Conservation (phyloP, 306 rosid species). For the Geum urbanum region DNA sequence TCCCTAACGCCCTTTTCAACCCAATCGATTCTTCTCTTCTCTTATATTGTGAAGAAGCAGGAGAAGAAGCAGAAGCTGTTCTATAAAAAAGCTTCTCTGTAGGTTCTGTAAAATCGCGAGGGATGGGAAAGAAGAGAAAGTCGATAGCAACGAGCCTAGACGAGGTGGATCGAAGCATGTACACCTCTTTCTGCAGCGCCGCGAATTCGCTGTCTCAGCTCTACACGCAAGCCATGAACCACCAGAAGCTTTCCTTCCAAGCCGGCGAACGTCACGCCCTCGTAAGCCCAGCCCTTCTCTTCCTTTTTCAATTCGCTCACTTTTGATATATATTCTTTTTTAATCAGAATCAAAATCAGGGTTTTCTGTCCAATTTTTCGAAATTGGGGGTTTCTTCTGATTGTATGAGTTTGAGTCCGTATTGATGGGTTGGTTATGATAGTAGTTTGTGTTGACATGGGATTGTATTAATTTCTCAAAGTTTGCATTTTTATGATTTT, state of each 20-base stretch:
- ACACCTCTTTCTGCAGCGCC: constrained; percentile 87
- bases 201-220: constrained; percentile 95
- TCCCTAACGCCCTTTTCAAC: neutral
- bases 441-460: neutral
- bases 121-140: constrained; percentile 55
- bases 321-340: neutral
- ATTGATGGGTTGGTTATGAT: neutral
- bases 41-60: too few species aligned
- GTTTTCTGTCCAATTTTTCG: neutral
- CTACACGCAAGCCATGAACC: constrained; percentile 83
- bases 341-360: neutral
- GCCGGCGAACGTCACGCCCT: constrained; percentile 94
- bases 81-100: too few species aligned
- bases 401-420: neutral
- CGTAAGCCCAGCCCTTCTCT: constrained; percentile 31
- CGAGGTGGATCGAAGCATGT: constrained; percentile 94
- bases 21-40: neutral
- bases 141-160: constrained; percentile 80
- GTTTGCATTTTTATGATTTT: neutral
- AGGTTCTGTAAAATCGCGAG: neutral
- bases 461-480: neutral
- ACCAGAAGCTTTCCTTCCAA: constrained; percentile 84
- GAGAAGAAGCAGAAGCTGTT: too few species aligned
- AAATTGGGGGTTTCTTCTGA: neutral
- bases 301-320: neutral